These are phyloP conservation scores for Starmerella floricola DNA, from an alignment of 805 yeast genomes.

Conservation along the genomic window DNA sequence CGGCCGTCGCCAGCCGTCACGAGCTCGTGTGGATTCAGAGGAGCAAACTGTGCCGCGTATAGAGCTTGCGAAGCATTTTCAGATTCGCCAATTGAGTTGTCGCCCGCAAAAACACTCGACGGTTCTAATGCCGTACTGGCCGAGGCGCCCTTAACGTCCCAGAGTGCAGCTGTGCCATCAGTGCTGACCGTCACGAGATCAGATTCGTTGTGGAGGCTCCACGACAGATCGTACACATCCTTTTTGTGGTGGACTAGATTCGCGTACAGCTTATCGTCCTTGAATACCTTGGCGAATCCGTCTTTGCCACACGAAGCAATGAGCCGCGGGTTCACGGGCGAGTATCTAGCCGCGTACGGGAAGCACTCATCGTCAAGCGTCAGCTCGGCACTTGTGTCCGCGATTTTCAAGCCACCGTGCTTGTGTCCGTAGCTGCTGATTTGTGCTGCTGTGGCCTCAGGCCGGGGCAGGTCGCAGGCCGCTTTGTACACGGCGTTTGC, in stretches of 20 bases:
- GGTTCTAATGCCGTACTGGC: no score
- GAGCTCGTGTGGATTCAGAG: slow-evolving; percentile 39
- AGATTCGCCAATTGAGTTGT: slow-evolving; percentile 52
- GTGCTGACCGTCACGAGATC: slow-evolving; percentile 51
- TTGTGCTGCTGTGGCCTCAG: slow-evolving; percentile 24
- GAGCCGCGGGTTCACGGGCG: slow-evolving; percentile 36
- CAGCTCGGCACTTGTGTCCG: slow-evolving; percentile 2
- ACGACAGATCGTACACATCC: slow-evolving; percentile 63
- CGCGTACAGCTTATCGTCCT: slow-evolving; percentile 16
- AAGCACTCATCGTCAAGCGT: slow-evolving; percentile 8
- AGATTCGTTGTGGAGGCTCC: slow-evolving; percentile 38
- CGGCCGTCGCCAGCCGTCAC: slow-evolving; percentile 74
- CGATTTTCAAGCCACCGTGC: slow-evolving; percentile 31
- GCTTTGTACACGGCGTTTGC: slow-evolving; percentile 37
- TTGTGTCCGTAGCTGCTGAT: slow-evolving; percentile 33
- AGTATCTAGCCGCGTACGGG: slow-evolving; percentile 34
- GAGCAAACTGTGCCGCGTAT: slow-evolving; percentile 54
- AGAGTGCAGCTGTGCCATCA: slow-evolving; percentile 55
- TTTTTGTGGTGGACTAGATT: slow-evolving; percentile 43
- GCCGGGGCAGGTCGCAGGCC: slow-evolving; percentile 29
- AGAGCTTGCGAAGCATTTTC: slow-evolving; percentile 38
- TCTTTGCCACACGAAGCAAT: slow-evolving; percentile 43
- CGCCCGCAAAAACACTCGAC: slow-evolving; percentile 37
- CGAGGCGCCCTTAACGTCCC: slow-evolving; percentile 39
- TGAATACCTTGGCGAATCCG: slow-evolving; percentile 27